Base-by-base conservation (phyloP, 2,329 filamentous ascomycete species). In the Coleophoma crateriformis region DNA sequence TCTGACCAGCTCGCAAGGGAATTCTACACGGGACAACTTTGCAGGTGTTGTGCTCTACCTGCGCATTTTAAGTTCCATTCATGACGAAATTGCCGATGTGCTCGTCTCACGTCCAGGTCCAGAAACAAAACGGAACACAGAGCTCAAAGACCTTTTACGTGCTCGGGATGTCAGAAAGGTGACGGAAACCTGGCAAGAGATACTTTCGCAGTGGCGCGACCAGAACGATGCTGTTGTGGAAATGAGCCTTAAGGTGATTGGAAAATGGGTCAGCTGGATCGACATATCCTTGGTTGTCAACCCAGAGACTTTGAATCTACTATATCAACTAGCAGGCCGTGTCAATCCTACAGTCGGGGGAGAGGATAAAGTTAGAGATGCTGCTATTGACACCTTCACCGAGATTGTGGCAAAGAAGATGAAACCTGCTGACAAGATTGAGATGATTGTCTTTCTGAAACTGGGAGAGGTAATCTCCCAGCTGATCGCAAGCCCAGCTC, bases 371-470 rank as follows among this genome's bases (percentile, higher is more conserved):
- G 87, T 95, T 55, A 84, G 91, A 56, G 88, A 96, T 71, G 87
- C 90, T 15, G 92, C 94, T 47, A 90, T 97, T 60, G 90, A 96
- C 63, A 90, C 94, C 27, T 87, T 99, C 64, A 96, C 90, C 5
- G 92, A 99, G 70, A 95, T 96, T 58, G 88, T 95, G 50, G 87
- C 85, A 67, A 99, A 99, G 78, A 97, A 97, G 76, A 99, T 99
- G 94, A 90, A 89, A 61, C 78, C 90, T 2, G 76, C 81, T 35
- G 92, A 97, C 72, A 99, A 99, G 77, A 86, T 95, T 61, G 87
- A 95, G 61, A 84, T 99, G 76, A 95, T 99, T 58, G 75, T 83
- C 20, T 96, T 96, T 68, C 79, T 99, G 56, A 95, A 94, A 66
- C 77, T 99, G 37, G 82, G 85, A 54, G 84, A 87, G 46, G 90